Base-by-base conservation (phyloP, 345 rosid genomes). In the Rhizophora mangle region DNA sequence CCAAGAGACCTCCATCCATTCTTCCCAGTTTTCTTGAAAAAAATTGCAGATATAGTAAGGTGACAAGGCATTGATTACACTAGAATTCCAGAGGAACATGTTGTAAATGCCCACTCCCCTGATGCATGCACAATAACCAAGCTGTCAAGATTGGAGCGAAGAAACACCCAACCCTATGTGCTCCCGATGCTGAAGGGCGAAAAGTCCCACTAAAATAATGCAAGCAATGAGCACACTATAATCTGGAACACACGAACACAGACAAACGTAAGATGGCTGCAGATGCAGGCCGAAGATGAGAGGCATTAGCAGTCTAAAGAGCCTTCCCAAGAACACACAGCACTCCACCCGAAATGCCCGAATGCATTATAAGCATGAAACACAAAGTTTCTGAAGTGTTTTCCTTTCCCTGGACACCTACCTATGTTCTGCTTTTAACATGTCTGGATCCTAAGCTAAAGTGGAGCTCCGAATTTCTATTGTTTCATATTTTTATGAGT, bases 1-100 rank as follows among this genome's bases (percentile, higher is more conserved):
- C 96, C 96, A 61, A 88, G 72, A 32, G 96, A 91, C 89, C 81
- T 86, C 93, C 92, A 92, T 4, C 93, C 96, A 57, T 75, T 78
- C 29, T 77, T 79, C 61, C 75, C 89, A 62, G 93, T 85, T 74
- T 92, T 92, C 58, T 69, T 71, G 59, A 84, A 80, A 37, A 84
- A 84, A 80, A 19, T 78, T 71, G 46, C 65, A 71, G 15, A 79
- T 70, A 61, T 80, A 76, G 37, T 78, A 64, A 5, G 84, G 88
- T 22, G 85, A 84, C 4, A 77, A 69, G 22, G 85, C 85, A 65
- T 55, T 30, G 31, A 74, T 22, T 55, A 78, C 68, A 3, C 57
- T 64, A 13, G 82, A 83, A 69, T 84, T 82, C 84, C 85, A 80
- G 18, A 6, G 70, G 60, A 73, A 36, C 59, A 75, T 78, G 63